Conservation (phyloP, 345 rosid species). For the Murraya koenigii region DNA sequence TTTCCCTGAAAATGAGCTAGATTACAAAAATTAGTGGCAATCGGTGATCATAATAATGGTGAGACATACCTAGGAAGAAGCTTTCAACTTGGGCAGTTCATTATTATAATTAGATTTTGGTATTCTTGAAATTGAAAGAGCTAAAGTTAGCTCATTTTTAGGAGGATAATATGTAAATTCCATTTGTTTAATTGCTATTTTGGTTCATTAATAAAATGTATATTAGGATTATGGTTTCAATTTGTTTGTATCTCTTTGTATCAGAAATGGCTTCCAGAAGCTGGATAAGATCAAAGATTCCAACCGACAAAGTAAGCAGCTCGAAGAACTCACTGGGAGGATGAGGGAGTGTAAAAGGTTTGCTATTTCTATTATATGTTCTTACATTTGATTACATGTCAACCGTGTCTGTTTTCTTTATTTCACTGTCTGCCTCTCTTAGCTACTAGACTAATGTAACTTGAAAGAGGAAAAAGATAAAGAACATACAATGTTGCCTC, state of each 20-base stretch:
- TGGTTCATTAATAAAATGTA: not conserved
- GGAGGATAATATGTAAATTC: not conserved
- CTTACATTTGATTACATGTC: not conserved
- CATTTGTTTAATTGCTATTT: not conserved
- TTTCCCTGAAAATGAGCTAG: not conserved
- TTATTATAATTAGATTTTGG: not conserved
- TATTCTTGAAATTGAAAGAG: not conserved
- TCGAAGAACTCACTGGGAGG: conserved; percentile 91
- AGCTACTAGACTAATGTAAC: not conserved
- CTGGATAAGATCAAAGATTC: conserved; percentile 95
- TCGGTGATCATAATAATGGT: not conserved
- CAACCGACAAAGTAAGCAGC: conserved; percentile 88
- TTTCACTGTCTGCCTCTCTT: not conserved
- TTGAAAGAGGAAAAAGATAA: not conserved
- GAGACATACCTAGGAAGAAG: not conserved
- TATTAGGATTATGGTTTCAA: not conserved
- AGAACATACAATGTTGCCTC: not conserved
- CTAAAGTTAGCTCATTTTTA: not conserved
- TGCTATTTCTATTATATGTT: not conserved
- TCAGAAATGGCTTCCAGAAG: conserved; percentile 97
- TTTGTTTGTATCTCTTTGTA: not conserved
- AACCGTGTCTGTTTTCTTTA: not conserved
- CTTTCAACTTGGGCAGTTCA: not conserved
- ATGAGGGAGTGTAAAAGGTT: conserved; percentile 99
- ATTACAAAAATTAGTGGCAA: not conserved